Evolutionary conservation across 495 filamentous ascomycete genomes (phyloP).

Genomic region (Aspergillus baeticus): DNA sequence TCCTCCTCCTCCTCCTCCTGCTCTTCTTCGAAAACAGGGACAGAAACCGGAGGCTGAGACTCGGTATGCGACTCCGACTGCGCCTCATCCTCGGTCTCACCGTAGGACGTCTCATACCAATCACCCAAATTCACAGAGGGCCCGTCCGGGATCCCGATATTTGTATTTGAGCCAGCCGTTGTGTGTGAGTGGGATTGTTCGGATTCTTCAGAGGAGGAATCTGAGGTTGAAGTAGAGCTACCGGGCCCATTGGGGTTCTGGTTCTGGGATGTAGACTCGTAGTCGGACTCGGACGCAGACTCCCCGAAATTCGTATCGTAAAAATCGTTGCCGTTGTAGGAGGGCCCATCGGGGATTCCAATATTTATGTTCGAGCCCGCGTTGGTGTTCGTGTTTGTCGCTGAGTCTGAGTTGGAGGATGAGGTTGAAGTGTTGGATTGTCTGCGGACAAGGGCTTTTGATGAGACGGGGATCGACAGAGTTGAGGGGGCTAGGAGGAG

Average conservation of each 20-base stretch:
- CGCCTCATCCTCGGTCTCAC: conserved; percentile 18
- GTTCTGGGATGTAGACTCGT: conserved; percentile 17
- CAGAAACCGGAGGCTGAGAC: conserved; percentile 8
- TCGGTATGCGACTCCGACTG: conserved; percentile 19
- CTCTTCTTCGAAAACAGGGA: conserved; percentile 6
- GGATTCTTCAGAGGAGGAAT: neutral
- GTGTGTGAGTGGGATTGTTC: conserved; percentile 8
- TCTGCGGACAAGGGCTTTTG: conserved; percentile 8
- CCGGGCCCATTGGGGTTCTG: neutral
- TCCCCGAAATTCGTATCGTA: neutral
- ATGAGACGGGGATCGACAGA: conserved; percentile 29
- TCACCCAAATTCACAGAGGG: conserved; percentile 23
- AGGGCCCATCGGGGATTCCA: conserved; percentile 30
- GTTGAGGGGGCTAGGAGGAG: conserved; percentile 34
- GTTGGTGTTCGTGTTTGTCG: conserved; percentile 25
- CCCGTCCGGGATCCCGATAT: conserved; percentile 33
- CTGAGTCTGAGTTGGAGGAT: neutral
- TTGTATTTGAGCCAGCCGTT: conserved; percentile 21
- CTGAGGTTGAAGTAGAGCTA: neutral
- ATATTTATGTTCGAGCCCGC: conserved; percentile 27
- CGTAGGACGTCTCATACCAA: conserved; percentile 21
- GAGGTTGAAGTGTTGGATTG: conserved; percentile 8
- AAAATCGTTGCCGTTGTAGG: conserved; percentile 18
- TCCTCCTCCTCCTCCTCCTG: neutral
- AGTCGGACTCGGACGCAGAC: neutral